Evolutionary conservation across 495 filamentous ascomycete genomes (phyloP), one percentile per base, ranked within the genome.

Genomic region (Jackrogersella multiformis): DNA sequence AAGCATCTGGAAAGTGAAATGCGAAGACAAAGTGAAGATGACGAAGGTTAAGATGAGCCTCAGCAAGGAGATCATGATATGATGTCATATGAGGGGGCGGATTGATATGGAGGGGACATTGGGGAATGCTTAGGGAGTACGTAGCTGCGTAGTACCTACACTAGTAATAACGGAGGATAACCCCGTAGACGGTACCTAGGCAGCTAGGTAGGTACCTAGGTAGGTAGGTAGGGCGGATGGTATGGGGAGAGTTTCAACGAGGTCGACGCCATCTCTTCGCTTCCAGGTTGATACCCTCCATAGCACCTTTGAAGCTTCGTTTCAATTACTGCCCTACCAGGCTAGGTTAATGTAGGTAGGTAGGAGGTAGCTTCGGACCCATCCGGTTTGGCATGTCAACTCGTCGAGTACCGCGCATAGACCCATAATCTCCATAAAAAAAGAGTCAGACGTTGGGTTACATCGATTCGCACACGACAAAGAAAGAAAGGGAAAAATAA

Each of bases 351-450:
- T n/a, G n/a, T n/a, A n/a, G n/a, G n/a, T n/a, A n/a, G 64, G 57
- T 48, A 28, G 39, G 39, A 41, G 66, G 60, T 55, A 32, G 61
- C 26, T 39, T 51, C 55, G 41, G 48, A 60, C 49, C 44, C 15
- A 32, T 15, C 46, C 15, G 36, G 52, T 56, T 20, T 54, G 10
- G 34, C 12, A 16, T 45, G 4, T 42, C 36, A 42, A 49, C 46
- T 32, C 48, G 55, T 61, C 66, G 66, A 69, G 56, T 64, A 69
- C 56, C 56, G 66, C 66, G 61, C 55, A 65, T 64, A 64, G 26
- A 13, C 38, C 48, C 46, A 61, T 61, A 10, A 53, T 51, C 16
- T n/a, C 57, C 45, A 51, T 34, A 52, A 32, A 62, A 62, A 55
- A 65, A 61, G 9, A 49, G 66, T 52, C 56, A 56, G 66, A 42